Percentiles rank a stretch among this genome's conserved stretches.
Conservation (phyloP, 2,329 filamentous ascomycete genomes). For the Coniochaeta sp. region DNA sequence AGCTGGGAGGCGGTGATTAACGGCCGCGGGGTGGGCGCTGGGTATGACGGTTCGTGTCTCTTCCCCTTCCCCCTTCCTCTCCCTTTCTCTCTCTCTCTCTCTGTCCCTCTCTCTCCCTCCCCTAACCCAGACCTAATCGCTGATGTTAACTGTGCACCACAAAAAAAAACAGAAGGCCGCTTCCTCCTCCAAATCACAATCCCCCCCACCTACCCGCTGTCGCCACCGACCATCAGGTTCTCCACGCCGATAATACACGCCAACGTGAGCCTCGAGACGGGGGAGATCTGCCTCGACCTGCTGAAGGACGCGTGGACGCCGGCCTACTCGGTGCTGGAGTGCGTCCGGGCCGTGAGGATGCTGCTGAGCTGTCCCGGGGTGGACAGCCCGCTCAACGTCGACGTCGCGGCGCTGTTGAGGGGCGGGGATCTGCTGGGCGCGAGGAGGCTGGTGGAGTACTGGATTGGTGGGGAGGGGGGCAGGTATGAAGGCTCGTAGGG, state of each 20-base stretch:
- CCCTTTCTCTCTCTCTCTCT: not conserved
- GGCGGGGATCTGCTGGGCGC: slow-evolving; percentile 63
- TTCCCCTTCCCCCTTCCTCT: not conserved
- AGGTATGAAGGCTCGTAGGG: slow-evolving; percentile 38
- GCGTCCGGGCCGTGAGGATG: slow-evolving; percentile 65
- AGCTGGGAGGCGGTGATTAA: slow-evolving; percentile 55
- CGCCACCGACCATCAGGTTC: slow-evolving; percentile 73
- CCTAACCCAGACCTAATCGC: too few relatives aligned
- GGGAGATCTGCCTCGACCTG: slow-evolving; percentile 91
- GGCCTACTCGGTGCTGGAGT: slow-evolving; percentile 72
- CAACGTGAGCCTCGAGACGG: slow-evolving; percentile 63
- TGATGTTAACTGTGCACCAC: too few relatives aligned
- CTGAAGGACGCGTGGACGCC: slow-evolving; percentile 76
- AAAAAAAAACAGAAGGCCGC: slow-evolving; percentile 55
- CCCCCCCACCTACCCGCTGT: slow-evolving; percentile 70
- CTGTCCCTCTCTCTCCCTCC: not conserved
- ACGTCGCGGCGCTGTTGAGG: slow-evolving; percentile 64
- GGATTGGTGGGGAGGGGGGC: slow-evolving; percentile 41
- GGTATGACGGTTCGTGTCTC: slow-evolving; percentile 48
- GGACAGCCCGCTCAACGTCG: slow-evolving; percentile 72
- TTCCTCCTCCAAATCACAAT: slow-evolving; percentile 78
- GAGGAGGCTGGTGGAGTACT: slow-evolving; percentile 64
- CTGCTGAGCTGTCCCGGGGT: slow-evolving; percentile 62
- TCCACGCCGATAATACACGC: slow-evolving; percentile 79
- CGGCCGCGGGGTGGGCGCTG: slow-evolving; percentile 45